These are phyloP conservation scores for Udeniomyces megalosporus DNA, from an alignment of 768 basidiomycete species.

Conservation along the genomic window DNA sequence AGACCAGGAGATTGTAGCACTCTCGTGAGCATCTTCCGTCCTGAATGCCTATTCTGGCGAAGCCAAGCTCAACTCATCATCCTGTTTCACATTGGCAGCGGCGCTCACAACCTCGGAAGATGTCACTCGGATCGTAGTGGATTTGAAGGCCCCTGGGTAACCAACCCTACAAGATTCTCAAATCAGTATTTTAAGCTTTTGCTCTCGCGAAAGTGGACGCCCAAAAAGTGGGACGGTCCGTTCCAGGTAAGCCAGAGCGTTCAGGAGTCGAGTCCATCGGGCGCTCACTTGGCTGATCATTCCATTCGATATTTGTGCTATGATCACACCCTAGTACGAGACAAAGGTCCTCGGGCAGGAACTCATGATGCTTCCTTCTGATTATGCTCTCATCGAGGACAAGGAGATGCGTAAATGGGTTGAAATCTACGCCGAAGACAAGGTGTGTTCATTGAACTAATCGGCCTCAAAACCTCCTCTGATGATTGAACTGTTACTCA, in stretches of 20 bases:
- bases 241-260: constrained; percentile 24
- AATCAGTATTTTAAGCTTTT: constrained; percentile 31
- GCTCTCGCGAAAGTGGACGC: constrained; percentile 26
- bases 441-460: too few relatives aligned
- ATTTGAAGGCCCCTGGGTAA: constrained; percentile 30
- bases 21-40: constrained; percentile 18
- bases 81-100: not conserved
- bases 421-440: constrained; percentile 28
- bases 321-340: too few relatives aligned
- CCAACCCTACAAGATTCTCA: constrained; percentile 30
- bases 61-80: not conserved
- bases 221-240: constrained; percentile 29
- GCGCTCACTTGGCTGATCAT: too few relatives aligned
- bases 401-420: constrained; percentile 26
- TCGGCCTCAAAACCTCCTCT: too few relatives aligned
- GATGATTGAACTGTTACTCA: too few relatives aligned
- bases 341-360: constrained; percentile 27
- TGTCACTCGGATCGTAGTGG: constrained; percentile 24
- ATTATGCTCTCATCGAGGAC: constrained; percentile 30
- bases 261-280: too few relatives aligned
- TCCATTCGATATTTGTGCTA: too few relatives aligned
- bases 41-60: not conserved
- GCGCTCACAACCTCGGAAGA: not conserved
- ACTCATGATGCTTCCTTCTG: constrained; percentile 31
- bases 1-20: constrained; percentile 29